Conservation (phyloP, 1,284 basidiomycete species). For the Fomes fomentarius region DNA sequence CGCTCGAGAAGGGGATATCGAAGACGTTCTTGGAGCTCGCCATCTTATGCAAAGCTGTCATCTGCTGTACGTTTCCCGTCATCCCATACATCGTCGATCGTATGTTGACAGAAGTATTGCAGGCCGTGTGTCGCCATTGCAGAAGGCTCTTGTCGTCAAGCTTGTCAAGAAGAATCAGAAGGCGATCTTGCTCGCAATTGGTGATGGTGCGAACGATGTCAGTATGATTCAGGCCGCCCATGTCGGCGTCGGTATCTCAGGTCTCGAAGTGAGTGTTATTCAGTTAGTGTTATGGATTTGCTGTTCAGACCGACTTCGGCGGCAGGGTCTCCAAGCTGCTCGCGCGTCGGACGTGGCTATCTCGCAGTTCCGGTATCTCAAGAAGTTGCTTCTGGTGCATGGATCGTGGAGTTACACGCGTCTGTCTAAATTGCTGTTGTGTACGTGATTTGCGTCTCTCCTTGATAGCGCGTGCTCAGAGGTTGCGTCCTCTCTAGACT, state of each 20-base stretch:
- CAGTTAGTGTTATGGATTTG: not conserved
- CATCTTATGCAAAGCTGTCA: slow-evolving; percentile 97
- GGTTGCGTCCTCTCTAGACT: slow-evolving; percentile 62
- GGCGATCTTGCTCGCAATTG: slow-evolving; percentile 92
- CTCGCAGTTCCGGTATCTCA: slow-evolving; percentile 96
- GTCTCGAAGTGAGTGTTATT: slow-evolving; percentile 76
- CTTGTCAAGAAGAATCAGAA: slow-evolving; percentile 97
- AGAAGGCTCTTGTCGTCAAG: slow-evolving; percentile 98
- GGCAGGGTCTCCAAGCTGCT: slow-evolving; percentile 93
- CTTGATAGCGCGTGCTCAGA: not conserved
- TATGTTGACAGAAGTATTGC: not conserved
- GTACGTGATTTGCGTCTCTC: slow-evolving; percentile 45
- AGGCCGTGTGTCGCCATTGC: slow-evolving; percentile 97
- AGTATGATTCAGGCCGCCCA: slow-evolving; percentile 98
- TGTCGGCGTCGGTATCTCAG: slow-evolving; percentile 97
- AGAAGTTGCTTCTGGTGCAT: slow-evolving; percentile 95
- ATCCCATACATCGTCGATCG: slow-evolving; percentile 2
- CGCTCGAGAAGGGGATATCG: slow-evolving; percentile 90
- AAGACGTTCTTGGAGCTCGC: slow-evolving; percentile 94
- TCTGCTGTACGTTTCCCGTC: slow-evolving; percentile 91
- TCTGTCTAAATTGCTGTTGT: slow-evolving; percentile 93
- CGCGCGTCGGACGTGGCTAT: slow-evolving; percentile 97
- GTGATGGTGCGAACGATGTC: slow-evolving; percentile 97
- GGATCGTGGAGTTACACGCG: slow-evolving; percentile 98
- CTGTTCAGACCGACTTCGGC: not conserved